phyloP scores from a whole-genome alignment of 2,329 filamentous ascomycete species.

The Pyrenophora graminea region DNA sequence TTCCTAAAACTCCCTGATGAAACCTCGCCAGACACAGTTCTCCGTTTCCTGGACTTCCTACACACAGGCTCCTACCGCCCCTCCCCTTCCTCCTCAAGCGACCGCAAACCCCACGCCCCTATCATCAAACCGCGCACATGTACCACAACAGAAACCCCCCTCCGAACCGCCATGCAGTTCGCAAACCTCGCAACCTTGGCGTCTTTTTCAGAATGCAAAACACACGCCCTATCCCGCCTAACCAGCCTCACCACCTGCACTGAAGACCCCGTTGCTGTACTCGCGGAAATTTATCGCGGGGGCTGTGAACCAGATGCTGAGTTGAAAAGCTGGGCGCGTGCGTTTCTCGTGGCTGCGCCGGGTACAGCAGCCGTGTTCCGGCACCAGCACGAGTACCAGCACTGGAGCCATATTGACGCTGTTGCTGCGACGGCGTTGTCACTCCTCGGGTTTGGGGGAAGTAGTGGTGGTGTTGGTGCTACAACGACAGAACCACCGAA shows the following conservation, averaged over 20 bases:
- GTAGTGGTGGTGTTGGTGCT: too few relatives aligned
- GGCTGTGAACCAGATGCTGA: conserved; percentile 27
- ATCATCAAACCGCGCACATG: conserved; percentile 24
- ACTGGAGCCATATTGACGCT: too few relatives aligned
- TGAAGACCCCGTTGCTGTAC: conserved; percentile 44
- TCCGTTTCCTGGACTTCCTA: conserved; percentile 41
- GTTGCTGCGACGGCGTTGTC: not conserved
- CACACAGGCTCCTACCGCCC: conserved; percentile 32
- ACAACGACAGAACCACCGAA: conserved; percentile 14
- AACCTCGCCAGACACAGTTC: conserved; percentile 33
- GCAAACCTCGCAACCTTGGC: conserved; percentile 42
- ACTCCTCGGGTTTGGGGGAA: conserved; percentile 4
- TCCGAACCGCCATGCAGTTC: conserved; percentile 27
- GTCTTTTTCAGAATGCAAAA: conserved; percentile 45
- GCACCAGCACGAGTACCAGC: too few relatives aligned
- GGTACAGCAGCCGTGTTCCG: not conserved
- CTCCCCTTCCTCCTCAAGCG: not conserved
- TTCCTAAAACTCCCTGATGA: conserved; percentile 41
- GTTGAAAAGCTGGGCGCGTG: conserved; percentile 27
- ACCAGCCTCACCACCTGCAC: conserved; percentile 34
- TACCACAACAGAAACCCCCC: not conserved
- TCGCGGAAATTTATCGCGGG: conserved; percentile 42
- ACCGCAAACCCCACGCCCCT: conserved; percentile 23
- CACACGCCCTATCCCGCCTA: conserved; percentile 41
- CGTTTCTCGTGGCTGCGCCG: conserved; percentile 23